Evolutionary conservation across 495 filamentous ascomycete species (phyloP).

Genomic region (Xylaria telfairii): DNA sequence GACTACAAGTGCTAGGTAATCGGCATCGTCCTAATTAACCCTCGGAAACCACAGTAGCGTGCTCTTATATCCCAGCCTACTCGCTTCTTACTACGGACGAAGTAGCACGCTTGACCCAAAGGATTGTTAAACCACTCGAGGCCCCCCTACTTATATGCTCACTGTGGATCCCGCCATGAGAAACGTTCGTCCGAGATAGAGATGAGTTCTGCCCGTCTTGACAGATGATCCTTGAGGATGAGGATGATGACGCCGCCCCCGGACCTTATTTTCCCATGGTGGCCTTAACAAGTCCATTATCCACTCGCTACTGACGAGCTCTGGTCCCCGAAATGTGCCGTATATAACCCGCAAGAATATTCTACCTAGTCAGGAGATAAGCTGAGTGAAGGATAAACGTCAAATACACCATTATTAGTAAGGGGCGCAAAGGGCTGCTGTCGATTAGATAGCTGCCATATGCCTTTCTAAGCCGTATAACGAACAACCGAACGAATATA

Average conservation of each 20-base stretch:
- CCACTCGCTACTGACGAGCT: constrained; percentile 10
- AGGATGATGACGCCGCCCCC: neutral
- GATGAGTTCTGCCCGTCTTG: neutral
- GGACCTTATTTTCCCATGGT: neutral
- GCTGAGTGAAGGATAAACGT: neutral
- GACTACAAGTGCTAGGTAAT: neutral
- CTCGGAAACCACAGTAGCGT: neutral
- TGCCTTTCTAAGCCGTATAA: neutral
- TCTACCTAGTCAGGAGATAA: neutral
- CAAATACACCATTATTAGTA: neutral
- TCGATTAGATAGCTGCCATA: too few species aligned
- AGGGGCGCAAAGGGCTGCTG: neutral
- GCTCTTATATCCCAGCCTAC: neutral
- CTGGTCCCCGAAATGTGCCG: constrained; percentile 15
- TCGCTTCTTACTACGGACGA: neutral
- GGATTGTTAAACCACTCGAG: neutral
- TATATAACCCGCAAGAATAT: neutral
- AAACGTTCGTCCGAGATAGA: neutral
- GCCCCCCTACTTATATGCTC: neutral
- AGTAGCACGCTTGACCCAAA: constrained; percentile 5
- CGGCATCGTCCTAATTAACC: neutral
- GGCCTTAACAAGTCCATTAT: neutral
- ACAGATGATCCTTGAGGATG: constrained; percentile 14
- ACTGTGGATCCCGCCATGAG: constrained; percentile 15
- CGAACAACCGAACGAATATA: constrained; percentile 3